Evolutionary conservation across 345 rosid genomes (phyloP).

Genomic region (Eucalyptus tenuipes): DNA sequence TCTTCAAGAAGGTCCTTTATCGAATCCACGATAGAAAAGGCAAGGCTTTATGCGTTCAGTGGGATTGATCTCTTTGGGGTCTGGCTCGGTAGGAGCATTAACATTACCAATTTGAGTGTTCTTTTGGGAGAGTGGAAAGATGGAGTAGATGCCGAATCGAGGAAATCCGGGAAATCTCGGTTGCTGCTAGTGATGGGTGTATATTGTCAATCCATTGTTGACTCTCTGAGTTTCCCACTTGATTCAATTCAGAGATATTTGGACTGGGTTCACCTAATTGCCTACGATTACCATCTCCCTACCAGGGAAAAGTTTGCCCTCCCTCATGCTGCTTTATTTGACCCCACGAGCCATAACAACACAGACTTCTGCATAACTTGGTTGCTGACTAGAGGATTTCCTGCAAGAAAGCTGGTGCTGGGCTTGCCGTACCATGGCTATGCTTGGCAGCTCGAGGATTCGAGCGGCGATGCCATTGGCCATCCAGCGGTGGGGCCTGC

Average conservation of each 20-base stretch:
- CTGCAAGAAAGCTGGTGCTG: constrained; percentile 5
- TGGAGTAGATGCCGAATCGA: constrained; percentile 2
- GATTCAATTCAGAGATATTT: background rate
- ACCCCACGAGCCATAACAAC: background rate
- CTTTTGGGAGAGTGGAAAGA: constrained; percentile 10
- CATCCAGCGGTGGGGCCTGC: constrained; percentile 4
- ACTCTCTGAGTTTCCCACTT: background rate
- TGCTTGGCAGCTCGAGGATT: constrained; percentile 11
- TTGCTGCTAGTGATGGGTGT: constrained; percentile 1
- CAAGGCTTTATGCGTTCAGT: constrained; percentile 9
- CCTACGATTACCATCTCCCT: background rate
- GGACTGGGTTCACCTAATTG: constrained; percentile 8
- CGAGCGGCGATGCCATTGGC: background rate
- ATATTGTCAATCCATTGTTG: background rate
- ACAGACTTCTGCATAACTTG: constrained; percentile 1
- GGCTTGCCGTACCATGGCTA: constrained; percentile 18
- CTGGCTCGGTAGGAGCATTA: background rate
- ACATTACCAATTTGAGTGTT: constrained; percentile 1
- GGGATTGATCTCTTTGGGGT: constrained; percentile 11
- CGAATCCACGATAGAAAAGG: constrained; percentile 9
- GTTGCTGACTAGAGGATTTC: constrained; percentile 1
- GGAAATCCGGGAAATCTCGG: background rate
- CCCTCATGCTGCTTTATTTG: constrained; percentile 6
- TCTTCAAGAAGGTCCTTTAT: constrained; percentile 7
- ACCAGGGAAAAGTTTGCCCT: background rate